These are phyloP conservation scores for Pleurotus tuoliensis DNA, from an alignment of 768 basidiomycete genomes.

Conservation along the genomic window DNA sequence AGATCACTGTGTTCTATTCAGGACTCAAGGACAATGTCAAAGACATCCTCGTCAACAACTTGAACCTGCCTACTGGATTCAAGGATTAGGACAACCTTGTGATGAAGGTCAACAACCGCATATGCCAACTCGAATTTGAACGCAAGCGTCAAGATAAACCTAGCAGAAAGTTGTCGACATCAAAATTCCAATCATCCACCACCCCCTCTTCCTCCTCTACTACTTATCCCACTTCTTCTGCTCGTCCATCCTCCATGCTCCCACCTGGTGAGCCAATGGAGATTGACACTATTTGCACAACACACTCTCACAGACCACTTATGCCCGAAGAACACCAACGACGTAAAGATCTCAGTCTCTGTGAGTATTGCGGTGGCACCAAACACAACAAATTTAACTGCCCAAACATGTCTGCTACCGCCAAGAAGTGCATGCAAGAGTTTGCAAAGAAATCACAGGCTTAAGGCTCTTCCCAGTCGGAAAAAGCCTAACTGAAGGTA, in stretches of 20 bases:
- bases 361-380: constrained; percentile 29
- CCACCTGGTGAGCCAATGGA: constrained; percentile 24
- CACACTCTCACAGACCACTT: constrained; percentile 19
- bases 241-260: constrained; percentile 6
- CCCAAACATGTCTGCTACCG: constrained; percentile 22
- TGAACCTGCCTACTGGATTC: constrained; percentile 15
- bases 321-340: constrained; percentile 21
- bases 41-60: constrained; percentile 15
- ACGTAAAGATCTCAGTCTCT: constrained; percentile 22
- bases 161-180: constrained; percentile 4
- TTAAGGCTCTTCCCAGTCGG: constrained; percentile 15
- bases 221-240: not conserved
- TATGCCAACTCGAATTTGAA: constrained; percentile 18
- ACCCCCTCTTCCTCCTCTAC: not conserved
- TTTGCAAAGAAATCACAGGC: not conserved
- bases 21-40: constrained; percentile 25
- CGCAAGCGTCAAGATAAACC: constrained; percentile 5
- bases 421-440: constrained; percentile 7
- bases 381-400: constrained; percentile 20
- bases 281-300: constrained; percentile 20
- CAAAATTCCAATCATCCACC: not conserved
- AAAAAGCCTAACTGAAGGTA: constrained; percentile 24
- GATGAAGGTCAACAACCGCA: constrained; percentile 22
- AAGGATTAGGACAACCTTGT: constrained; percentile 14
- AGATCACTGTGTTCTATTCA: constrained; percentile 26